phyloP scores from a whole-genome alignment of 1,284 basidiomycete species.

The Papiliotrema flavescens region DNA sequence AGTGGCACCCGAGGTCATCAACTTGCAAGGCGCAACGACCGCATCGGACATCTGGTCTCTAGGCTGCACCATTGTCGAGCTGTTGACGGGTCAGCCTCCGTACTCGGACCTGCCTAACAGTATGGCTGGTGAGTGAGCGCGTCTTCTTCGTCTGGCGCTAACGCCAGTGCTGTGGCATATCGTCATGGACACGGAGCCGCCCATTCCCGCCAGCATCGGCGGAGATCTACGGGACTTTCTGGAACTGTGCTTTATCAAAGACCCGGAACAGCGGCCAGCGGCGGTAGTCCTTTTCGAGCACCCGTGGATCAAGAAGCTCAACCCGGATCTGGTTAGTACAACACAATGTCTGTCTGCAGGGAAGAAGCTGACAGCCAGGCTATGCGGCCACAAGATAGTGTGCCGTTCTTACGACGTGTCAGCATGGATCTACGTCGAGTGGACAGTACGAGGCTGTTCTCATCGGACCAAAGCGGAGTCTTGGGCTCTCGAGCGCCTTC shows the following conservation, averaged over 20 bases:
- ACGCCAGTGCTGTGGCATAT: slow-evolving; percentile 87
- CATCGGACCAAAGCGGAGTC: background rate
- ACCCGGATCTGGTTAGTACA: slow-evolving; percentile 59
- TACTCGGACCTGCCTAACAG: slow-evolving; percentile 80
- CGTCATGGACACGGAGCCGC: slow-evolving; percentile 85
- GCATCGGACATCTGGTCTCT: slow-evolving; percentile 76
- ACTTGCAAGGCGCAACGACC: slow-evolving; percentile 58
- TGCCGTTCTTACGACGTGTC: slow-evolving; percentile 86
- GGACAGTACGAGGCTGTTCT: slow-evolving; percentile 53
- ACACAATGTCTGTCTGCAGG: too few species aligned
- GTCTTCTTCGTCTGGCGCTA: background rate
- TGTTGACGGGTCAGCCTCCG: slow-evolving; percentile 85
- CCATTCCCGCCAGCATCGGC: slow-evolving; percentile 74
- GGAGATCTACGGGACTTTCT: slow-evolving; percentile 72
- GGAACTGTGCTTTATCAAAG: slow-evolving; percentile 79
- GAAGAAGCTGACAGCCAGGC: slow-evolving; percentile 55
- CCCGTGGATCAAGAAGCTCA: slow-evolving; percentile 80
- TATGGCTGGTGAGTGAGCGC: slow-evolving; percentile 64
- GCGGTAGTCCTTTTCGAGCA: slow-evolving; percentile 83
- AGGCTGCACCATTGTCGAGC: slow-evolving; percentile 88
- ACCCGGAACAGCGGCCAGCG: slow-evolving; percentile 71
- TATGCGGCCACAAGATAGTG: slow-evolving; percentile 82
- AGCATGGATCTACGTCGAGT: slow-evolving; percentile 75
- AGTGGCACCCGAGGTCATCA: slow-evolving; percentile 91
- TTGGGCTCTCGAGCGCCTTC: background rate